Evolutionary conservation across 2,329 filamentous ascomycete genomes (phyloP), one percentile per base, ranked within the genome.

Genomic region (Hirsutella rhossiliensis): DNA sequence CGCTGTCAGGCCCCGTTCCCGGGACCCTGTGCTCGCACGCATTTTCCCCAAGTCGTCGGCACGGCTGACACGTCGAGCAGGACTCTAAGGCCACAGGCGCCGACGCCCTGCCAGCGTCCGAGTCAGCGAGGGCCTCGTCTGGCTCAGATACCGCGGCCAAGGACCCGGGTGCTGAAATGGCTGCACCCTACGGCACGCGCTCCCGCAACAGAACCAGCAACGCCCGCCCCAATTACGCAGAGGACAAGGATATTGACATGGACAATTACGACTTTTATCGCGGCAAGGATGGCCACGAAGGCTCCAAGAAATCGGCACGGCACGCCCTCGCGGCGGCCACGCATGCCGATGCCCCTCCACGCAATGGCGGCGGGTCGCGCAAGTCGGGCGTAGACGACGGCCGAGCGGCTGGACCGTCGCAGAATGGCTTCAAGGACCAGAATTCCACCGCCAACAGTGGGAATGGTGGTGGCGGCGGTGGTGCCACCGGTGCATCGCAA

Each of bases 161-260:
- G 58, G 75, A 78, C 47, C 62, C 59, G 50, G 65, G 66, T 50
- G 59, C 67, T 53, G 73, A 75, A 51, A 68, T 59, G 46, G 69
- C 82, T 42, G 80, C 79, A 53, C 81, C 80, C 40, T 96, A 98
- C 65, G 90, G 90, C 57, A 98, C 92, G 61, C 84, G 89, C 56
- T 96, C 89, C 54, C 84, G 92, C 62, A 94, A 94, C 65, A 83
- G 89, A 57, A 82, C 78, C 46, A 84, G 84, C 56, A 79, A 76
- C 52, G 75, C 84, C 54, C 84, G 92, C 53, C 81, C 84, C 52
- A 98, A 98, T 65, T 98, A 98, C 64, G 90, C 92, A 42, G 92
- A 98, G 67, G 86, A 90, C 64, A 85, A 78, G 65, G 90, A 96
- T 63, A 73, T 89, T 53, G 90, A 97, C 56, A 80, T 86, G 64